Base-by-base conservation (phyloP, 345 rosid genomes). In the Geranium rotundifolium region DNA sequence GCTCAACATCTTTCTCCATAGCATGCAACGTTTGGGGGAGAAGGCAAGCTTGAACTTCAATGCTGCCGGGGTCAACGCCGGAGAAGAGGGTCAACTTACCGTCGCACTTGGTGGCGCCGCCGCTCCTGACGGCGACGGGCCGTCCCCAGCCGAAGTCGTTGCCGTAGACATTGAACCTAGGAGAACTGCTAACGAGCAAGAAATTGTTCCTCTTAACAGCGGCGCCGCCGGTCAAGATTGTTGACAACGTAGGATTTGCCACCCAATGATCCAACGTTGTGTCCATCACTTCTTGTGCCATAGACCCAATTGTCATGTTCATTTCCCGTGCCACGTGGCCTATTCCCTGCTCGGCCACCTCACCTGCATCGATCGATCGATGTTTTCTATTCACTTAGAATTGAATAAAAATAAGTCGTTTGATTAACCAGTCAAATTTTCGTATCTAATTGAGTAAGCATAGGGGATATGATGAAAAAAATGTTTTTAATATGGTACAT, bases 141-240 rank as follows among this genome's bases (percentile, higher is more conserved):
- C 20, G 73, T 65, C 75, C 83, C 76, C 65, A 82, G 17, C 87
- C 87, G 12, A 82, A 76, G 31, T 77, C 76, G 10, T 65, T 76
- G 0, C 71, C 77, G 1, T 72, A 81, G 19, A 77, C 72, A 34
- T 74, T 20, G 62, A 75, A 80, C 29, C 86, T 15, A 0, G 86
- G 86, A 0, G 86, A 81, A 59, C 89, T 65, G 19, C 73, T 64
- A 0, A 41, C 17, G 46, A 0, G 0, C 29, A 65, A 0, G 14
- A 19, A 50, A 20, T 12, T 8, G 15, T 62, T 49, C n/a, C n/a
- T n/a, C n/a, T n/a, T n/a, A n/a, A n/a, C n/a, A n/a, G n/a, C n/a
- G n/a, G n/a, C n/a, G n/a, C n/a, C n/a, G 0, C 1, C 31, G 3
- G 14, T n/a, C 1, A 20, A 0, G 2, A 27, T 9, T 29, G 55